Base-by-base conservation (phyloP, 140 eudicot genomes). In the Flaveria floridana region DNA sequence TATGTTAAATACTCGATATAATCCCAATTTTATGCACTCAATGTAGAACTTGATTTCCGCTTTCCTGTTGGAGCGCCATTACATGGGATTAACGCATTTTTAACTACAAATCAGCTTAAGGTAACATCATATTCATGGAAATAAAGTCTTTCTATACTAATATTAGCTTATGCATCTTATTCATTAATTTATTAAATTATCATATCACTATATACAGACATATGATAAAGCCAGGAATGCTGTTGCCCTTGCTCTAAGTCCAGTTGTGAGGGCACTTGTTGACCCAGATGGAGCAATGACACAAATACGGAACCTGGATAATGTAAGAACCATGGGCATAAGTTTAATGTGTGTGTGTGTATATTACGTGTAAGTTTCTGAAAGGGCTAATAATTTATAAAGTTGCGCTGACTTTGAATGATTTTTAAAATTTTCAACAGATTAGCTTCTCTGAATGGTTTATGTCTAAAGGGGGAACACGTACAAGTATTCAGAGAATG, bases 221-320 rank as follows among this genome's bases (percentile, higher is more conserved):
- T 93, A 86, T 39, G 98, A 93, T 80, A 93, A 88, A 88, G 98
- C 98, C 74, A 88, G 98, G 86, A 93, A 90, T 85, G 99, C 98
- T 12, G 70, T 93, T 84, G 97, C 97, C 65, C 98, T 93, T 75
- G 97, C 97, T 80, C 82, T 93, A 65, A 93, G 98, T 85, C 98
- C 98, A 71, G 98, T 93, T 7, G 98, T 93, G 68, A 79, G 96
- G 68, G 98, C 97, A 21, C 94, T 93, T 81, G 86, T 93, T 80
- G 96, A 93, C 69, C 98, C 97, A 20, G 97, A 93, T 86, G 97
- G 98, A 76, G 98, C 98, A 67, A 80, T 93, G 97, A 72, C 68
- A 82, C 85, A 80, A 72, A 90, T 93, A 80, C 80, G 98, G 10
- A 83, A 88, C 76, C 75, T 93, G 57, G 98, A 93, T 85, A 85